Evolutionary conservation across 1,284 basidiomycete genomes (phyloP).

Genomic region (Amylostereum areolatum): DNA sequence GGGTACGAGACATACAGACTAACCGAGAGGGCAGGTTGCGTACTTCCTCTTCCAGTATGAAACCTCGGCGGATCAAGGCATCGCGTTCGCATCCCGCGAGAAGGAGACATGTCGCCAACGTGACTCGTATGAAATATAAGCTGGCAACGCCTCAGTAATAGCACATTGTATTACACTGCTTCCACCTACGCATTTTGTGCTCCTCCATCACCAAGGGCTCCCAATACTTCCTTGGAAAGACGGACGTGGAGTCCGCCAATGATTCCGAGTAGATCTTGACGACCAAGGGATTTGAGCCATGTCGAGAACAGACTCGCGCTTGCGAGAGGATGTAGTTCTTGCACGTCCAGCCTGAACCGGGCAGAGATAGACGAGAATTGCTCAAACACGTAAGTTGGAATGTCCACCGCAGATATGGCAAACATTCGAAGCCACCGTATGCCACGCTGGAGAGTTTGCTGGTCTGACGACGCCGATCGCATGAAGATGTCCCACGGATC

Average conservation of each 20-base stretch:
- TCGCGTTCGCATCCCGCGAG: conserved; percentile 58
- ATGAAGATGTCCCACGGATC: conserved; percentile 56
- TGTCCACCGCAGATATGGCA: conserved; percentile 61
- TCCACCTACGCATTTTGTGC: not conserved
- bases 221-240: conserved; percentile 31
- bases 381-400: conserved; percentile 46
- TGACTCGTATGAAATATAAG: conserved; percentile 46
- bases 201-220: conserved; percentile 24
- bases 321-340: conserved; percentile 40
- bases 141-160: conserved; percentile 21
- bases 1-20: conserved; percentile 8
- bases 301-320: conserved; percentile 42
- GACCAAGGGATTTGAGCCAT: conserved; percentile 51
- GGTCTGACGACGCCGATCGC: conserved; percentile 35
- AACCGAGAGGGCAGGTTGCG: conserved; percentile 50
- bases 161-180: not conserved
- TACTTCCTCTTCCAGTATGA: conserved; percentile 44
- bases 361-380: conserved; percentile 38
- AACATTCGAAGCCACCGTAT: conserved; percentile 64
- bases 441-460: conserved; percentile 41
- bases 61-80: conserved; percentile 31
- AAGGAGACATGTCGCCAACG: conserved; percentile 51
- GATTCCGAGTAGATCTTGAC: conserved; percentile 48
- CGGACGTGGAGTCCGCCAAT: conserved; percentile 43
- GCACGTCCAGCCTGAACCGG: conserved; percentile 34